A percentile compares a stretch with the other conserved stretches of the same genome.
phyloP scores from a whole-genome alignment of 1,139 yeast genomes.

The Pichiaceae sp. region DNA sequence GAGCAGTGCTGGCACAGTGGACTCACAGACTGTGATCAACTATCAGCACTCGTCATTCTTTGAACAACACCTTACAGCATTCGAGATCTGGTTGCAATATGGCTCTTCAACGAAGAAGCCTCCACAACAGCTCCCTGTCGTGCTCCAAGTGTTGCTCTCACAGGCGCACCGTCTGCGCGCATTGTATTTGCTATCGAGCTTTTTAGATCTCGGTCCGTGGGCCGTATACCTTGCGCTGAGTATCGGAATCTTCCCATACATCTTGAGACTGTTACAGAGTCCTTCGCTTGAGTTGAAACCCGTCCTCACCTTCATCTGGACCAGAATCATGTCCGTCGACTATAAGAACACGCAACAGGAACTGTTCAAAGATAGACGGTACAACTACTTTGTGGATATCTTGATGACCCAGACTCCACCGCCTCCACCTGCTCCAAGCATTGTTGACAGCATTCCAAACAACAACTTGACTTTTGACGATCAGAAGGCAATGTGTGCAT shows the following conservation, averaged over 20 bases:
- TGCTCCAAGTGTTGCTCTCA: conserved; percentile 81
- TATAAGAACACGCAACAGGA: conserved; percentile 87
- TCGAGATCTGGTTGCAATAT: conserved; percentile 91
- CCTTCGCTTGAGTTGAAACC: conserved; percentile 96
- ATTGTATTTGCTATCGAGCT: conserved; percentile 70
- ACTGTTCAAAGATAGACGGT: conserved; percentile 84
- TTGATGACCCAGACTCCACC: conserved; percentile 32
- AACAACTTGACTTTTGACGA: conserved; percentile 39
- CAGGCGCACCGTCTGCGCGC: conserved; percentile 94
- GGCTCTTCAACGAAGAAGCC: conserved; percentile 80
- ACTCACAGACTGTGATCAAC: conserved; percentile 24
- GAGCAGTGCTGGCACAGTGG: conserved; percentile 6
- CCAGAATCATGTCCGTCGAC: conserved; percentile 94
- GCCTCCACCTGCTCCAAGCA: conserved; percentile 8
- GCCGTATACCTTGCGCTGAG: conserved; percentile 90
- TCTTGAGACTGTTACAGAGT: conserved; percentile 78
- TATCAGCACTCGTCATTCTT: conserved; percentile 91
- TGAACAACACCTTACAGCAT: conserved; percentile 92
- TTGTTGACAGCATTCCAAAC: conserved; percentile 25
- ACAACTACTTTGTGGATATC: conserved; percentile 76
- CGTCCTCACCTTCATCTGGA: conserved; percentile 93
- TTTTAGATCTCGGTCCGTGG: conserved; percentile 94
- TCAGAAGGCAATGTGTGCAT: conserved; percentile 94
- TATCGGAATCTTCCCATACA: conserved; percentile 94
- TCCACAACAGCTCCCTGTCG: conserved; percentile 93